A percentile compares a stretch with the other conserved stretches of the same genome.
Evolutionary conservation across 495 filamentous ascomycete species (phyloP).

Genomic region (Aspergillus cristatus): DNA sequence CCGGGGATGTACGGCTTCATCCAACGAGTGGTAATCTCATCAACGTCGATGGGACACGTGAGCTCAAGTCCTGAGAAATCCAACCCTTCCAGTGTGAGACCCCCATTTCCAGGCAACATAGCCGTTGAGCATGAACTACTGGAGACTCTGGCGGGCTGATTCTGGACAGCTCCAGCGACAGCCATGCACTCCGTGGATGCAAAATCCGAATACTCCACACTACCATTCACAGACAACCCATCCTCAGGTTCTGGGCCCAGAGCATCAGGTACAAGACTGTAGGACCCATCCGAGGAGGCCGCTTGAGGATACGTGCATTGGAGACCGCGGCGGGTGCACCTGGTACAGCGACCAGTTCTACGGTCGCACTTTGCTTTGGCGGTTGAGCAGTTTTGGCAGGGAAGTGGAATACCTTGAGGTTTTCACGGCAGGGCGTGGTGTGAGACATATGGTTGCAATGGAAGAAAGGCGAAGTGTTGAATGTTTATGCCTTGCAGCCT

Average conservation of each 20-base stretch:
- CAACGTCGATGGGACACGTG: slow-evolving; percentile 33
- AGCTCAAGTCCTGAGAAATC: slow-evolving; percentile 21
- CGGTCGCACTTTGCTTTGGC: slow-evolving; percentile 38
- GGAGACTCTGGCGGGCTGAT: too few species aligned
- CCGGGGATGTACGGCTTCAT: slow-evolving; percentile 29
- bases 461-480: slow-evolving; percentile 2
- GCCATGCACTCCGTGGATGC: too few species aligned
- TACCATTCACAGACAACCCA: background rate
- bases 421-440: background rate
- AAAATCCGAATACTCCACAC: too few species aligned
- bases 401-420: background rate
- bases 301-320: slow-evolving; percentile 10
- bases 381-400: slow-evolving; percentile 30
- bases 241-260: background rate
- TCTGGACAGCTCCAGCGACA: too few species aligned
- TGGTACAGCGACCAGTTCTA: slow-evolving; percentile 17
- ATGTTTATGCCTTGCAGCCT: too few species aligned
- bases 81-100: slow-evolving; percentile 2
- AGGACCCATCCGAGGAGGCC: background rate
- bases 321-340: slow-evolving; percentile 19
- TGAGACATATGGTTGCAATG: background rate
- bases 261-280: background rate
- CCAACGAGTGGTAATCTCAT: slow-evolving; percentile 26
- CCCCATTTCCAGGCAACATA: background rate
- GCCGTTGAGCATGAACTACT: too few species aligned